Percentiles rank a stretch among this genome's conserved stretches.
Evolutionary conservation across 306 rosid species (phyloP).

Genomic region (Lablab purpureus): DNA sequence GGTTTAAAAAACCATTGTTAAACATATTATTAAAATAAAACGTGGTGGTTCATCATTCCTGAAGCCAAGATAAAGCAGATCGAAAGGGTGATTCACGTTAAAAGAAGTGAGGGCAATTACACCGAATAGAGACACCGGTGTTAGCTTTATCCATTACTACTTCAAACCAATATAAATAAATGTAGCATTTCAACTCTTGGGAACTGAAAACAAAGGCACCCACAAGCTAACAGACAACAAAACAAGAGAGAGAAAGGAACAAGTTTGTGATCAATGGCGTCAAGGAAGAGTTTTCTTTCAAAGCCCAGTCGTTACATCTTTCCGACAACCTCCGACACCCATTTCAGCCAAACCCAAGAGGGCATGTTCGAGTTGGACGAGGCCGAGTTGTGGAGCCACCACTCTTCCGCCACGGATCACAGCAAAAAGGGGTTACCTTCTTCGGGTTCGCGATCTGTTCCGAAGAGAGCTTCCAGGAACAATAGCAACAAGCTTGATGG

Average conservation of each 20-base stretch:
- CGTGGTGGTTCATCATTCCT: background rate
- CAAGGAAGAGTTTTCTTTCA: slow-evolving; percentile 60
- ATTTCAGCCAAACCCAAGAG: slow-evolving; percentile 27
- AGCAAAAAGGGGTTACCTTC: slow-evolving; percentile 14
- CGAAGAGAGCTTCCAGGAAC: slow-evolving; percentile 49
- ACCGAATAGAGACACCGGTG: background rate
- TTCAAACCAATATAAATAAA: slow-evolving; percentile 50
- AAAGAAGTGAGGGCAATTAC: slow-evolving; percentile 18
- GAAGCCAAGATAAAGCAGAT: slow-evolving; percentile 10
- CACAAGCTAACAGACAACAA: background rate
- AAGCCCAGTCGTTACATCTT: slow-evolving; percentile 56
- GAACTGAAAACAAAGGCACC: slow-evolving; percentile 5
- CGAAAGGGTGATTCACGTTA: slow-evolving; percentile 41
- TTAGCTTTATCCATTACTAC: slow-evolving; percentile 52
- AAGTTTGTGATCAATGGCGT: slow-evolving; percentile 66
- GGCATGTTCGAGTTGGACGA: slow-evolving; percentile 65
- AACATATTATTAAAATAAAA: background rate
- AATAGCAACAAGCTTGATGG: background rate
- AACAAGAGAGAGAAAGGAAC: slow-evolving; percentile 18
- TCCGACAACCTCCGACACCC: slow-evolving; percentile 43
- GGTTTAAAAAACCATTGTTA: background rate
- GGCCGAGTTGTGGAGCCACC: slow-evolving; percentile 57
- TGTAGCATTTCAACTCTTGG: background rate
- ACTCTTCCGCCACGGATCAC: background rate
- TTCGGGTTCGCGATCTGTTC: slow-evolving; percentile 45